Conservation (phyloP, 148 eudicot genomes). For the Rhododendron vialii region DNA sequence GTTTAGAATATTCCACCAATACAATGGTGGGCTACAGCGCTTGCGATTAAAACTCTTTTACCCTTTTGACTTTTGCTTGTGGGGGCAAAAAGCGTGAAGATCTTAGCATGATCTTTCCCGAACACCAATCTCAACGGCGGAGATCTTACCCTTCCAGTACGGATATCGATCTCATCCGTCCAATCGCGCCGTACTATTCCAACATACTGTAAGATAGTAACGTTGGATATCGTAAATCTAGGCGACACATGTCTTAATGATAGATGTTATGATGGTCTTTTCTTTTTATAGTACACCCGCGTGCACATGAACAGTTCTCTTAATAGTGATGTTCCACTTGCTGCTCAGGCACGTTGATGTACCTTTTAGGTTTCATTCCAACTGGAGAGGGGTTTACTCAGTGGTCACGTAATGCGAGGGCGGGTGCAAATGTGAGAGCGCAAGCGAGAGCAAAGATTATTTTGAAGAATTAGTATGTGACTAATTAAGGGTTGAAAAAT, state of each 20-base stretch:
- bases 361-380: too few species aligned
- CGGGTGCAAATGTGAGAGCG: too few species aligned
- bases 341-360: background rate
- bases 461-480: too few species aligned
- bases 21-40: background rate
- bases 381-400: too few species aligned
- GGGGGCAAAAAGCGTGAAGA: constrained; percentile 3
- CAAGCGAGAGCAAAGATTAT: too few species aligned
- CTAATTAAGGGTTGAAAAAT: too few species aligned
- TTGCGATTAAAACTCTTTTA: background rate
- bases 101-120: constrained; percentile 1
- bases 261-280: background rate
- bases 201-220: background rate
- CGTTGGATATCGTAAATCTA: background rate
- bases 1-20: background rate
- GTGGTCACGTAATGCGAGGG: too few species aligned
- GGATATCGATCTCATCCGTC: background rate
- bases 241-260: background rate
- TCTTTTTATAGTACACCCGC: background rate
- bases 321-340: background rate
- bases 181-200: background rate
- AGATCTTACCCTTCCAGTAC: background rate
- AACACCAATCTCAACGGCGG: background rate
- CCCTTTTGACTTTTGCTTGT: background rate
- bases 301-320: constrained; percentile 3